Percentiles rank a stretch among this genome's conserved stretches.
Conservation (phyloP, 495 filamentous ascomycete species). For the Trichodelitschia bisporula region DNA sequence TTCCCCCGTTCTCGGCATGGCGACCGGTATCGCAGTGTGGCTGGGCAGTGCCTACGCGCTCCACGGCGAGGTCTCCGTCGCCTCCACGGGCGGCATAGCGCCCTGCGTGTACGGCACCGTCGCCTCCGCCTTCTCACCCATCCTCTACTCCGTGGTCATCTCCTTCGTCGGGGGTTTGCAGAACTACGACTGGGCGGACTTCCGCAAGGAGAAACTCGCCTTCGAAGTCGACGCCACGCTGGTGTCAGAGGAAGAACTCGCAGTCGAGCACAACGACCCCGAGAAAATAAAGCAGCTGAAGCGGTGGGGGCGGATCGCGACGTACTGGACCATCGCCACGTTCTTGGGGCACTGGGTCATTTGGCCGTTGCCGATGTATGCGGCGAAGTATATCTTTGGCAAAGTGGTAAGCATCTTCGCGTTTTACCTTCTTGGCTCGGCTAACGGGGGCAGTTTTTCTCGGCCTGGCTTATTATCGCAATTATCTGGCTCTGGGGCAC, state of each 20-base stretch:
- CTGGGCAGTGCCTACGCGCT: slow-evolving; percentile 20
- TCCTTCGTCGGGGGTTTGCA: slow-evolving; percentile 20
- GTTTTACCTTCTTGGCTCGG: slow-evolving; percentile 21
- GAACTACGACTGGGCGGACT: slow-evolving; percentile 10
- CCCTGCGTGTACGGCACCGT: slow-evolving; percentile 23
- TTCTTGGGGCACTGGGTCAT: slow-evolving; percentile 20
- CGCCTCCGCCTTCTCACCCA: slow-evolving; percentile 7
- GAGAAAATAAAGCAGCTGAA: slow-evolving; percentile 1
- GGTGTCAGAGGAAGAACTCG: slow-evolving; percentile 1
- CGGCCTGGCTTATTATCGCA: slow-evolving; percentile 20
- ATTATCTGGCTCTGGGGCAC: slow-evolving; percentile 20
- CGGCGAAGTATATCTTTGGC: slow-evolving; percentile 14
- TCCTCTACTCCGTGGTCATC: slow-evolving; percentile 7
- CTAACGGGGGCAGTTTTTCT: slow-evolving; percentile 23
- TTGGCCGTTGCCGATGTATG: slow-evolving; percentile 10
- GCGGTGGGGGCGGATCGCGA: slow-evolving; percentile 3
- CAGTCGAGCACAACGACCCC: slow-evolving; percentile 22
- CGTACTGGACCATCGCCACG: slow-evolving; percentile 7
- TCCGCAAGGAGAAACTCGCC: slow-evolving; percentile 3
- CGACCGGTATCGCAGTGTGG: slow-evolving; percentile 22
- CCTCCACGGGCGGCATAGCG: slow-evolving; percentile 19
- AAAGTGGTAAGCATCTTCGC: slow-evolving; percentile 19
- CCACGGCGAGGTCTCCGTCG: slow-evolving; percentile 21
- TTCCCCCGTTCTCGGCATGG: slow-evolving; percentile 19
- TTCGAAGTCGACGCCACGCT: slow-evolving; percentile 5